Evolutionary conservation across 495 filamentous ascomycete genomes (phyloP).

Genomic region (Daldinia bambusicola): DNA sequence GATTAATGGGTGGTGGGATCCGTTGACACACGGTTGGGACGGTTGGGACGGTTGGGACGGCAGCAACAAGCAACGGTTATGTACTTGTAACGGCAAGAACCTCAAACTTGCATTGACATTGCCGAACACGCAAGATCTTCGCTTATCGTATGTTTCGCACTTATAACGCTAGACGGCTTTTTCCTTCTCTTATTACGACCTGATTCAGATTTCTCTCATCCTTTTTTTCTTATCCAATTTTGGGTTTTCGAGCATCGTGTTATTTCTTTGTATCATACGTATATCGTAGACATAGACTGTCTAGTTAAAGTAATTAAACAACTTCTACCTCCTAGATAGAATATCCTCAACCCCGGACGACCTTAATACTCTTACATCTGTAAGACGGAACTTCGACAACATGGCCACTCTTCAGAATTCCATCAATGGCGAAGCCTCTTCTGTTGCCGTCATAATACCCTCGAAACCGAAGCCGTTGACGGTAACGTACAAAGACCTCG

Average conservation of each 20-base stretch:
- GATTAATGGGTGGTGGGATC: neutral
- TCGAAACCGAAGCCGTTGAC: slow-evolving; percentile 64
- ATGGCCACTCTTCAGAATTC: slow-evolving; percentile 58
- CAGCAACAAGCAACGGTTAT: neutral
- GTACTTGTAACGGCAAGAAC: neutral
- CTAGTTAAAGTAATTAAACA: too few species aligned
- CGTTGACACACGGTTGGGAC: too few species aligned
- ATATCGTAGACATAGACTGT: slow-evolving; percentile 14
- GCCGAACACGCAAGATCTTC: slow-evolving; percentile 33
- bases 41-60: neutral
- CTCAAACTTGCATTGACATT: slow-evolving; percentile 30
- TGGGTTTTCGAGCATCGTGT: slow-evolving; percentile 1
- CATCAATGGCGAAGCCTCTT: slow-evolving; percentile 52
- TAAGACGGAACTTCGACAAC: slow-evolving; percentile 11
- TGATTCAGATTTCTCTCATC: neutral
- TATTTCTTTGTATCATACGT: slow-evolving; percentile 12
- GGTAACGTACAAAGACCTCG: slow-evolving; percentile 71
- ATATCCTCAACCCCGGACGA: slow-evolving; percentile 4
- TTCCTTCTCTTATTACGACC: slow-evolving; percentile 14
- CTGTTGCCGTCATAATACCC: slow-evolving; percentile 74
- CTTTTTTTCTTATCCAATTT: slow-evolving; percentile 1
- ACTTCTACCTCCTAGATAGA: neutral
- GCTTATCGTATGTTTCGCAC: slow-evolving; percentile 33
- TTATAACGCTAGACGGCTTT: neutral
- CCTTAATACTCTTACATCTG: slow-evolving; percentile 3